Conservation (phyloP, 148 eudicot species). For the Arbutus unedo region DNA sequence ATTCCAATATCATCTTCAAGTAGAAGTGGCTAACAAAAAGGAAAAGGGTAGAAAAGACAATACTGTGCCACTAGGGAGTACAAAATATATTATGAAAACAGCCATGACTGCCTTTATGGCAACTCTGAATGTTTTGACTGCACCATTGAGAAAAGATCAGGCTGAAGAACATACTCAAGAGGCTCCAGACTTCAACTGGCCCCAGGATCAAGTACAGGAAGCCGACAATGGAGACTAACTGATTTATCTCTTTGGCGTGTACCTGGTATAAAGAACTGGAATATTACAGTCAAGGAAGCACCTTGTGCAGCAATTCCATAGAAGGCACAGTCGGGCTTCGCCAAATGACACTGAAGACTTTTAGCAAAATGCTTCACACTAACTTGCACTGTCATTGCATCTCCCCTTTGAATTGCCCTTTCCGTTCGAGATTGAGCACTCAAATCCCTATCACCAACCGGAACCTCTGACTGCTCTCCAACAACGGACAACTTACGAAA, state of each 20-base stretch:
- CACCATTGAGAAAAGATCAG: background rate
- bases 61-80: background rate
- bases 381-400: constrained; percentile 68
- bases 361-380: constrained; percentile 86
- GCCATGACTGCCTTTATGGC: background rate
- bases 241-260: constrained; percentile 78
- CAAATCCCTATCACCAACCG: constrained; percentile 30
- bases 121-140: background rate
- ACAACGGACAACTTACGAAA: constrained; percentile 62
- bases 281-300: constrained; percentile 76
- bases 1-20: background rate
- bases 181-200: constrained; percentile 26
- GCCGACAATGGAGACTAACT: constrained; percentile 83
- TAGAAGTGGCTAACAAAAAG: background rate
- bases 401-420: constrained; percentile 48
- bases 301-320: constrained; percentile 75
- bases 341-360: constrained; percentile 79
- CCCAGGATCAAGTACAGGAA: constrained; percentile 86
- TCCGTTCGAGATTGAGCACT: constrained; percentile 39
- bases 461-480: constrained; percentile 52
- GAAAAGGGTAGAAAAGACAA: background rate
- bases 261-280: constrained; percentile 85
- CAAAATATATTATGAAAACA: constrained; percentile 13
- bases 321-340: constrained; percentile 82
- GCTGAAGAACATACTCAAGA: background rate